Conservation (phyloP, 1,139 yeast species). For the Wickerhamomyces sp. region DNA sequence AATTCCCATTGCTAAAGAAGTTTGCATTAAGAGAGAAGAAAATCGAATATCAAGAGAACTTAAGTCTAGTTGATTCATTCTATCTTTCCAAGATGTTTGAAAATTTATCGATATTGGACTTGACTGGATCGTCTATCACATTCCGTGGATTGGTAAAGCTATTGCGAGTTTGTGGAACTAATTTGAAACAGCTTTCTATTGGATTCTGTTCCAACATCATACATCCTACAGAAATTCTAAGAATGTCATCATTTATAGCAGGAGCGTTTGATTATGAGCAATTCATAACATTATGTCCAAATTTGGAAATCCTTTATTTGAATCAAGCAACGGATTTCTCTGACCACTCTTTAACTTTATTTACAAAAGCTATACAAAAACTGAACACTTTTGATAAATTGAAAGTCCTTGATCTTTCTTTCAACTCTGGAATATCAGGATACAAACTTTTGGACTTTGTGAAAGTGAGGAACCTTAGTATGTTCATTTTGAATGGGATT, state of each 20-base stretch:
- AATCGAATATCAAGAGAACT: constrained; percentile 12
- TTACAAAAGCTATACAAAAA: constrained; percentile 9
- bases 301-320: constrained; percentile 13
- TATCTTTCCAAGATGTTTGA: constrained; percentile 14
- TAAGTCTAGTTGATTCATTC: constrained; percentile 9
- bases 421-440: constrained; percentile 18
- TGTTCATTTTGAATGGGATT: constrained; percentile 18
- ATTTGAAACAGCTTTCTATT: constrained; percentile 15
- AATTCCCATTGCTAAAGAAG: constrained; percentile 9
- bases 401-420: constrained; percentile 19
- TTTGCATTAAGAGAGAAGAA: constrained; percentile 18
- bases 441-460: constrained; percentile 19
- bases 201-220: constrained; percentile 19
- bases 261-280: constrained; percentile 15
- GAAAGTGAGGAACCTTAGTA: constrained; percentile 9
- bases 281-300: constrained; percentile 13
- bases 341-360: constrained; percentile 16
- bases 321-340: constrained; percentile 22
- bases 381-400: constrained; percentile 5
- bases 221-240: constrained; percentile 13
- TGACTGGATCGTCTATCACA: constrained; percentile 22
- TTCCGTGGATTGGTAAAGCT: constrained; percentile 17
- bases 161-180: constrained; percentile 11
- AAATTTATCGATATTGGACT: constrained; percentile 12
- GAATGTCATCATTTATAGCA: background rate